These are phyloP conservation scores for Zopfochytrium polystomum DNA, from an alignment of 371 early-diverging fungal species.

Conservation along the genomic window DNA sequence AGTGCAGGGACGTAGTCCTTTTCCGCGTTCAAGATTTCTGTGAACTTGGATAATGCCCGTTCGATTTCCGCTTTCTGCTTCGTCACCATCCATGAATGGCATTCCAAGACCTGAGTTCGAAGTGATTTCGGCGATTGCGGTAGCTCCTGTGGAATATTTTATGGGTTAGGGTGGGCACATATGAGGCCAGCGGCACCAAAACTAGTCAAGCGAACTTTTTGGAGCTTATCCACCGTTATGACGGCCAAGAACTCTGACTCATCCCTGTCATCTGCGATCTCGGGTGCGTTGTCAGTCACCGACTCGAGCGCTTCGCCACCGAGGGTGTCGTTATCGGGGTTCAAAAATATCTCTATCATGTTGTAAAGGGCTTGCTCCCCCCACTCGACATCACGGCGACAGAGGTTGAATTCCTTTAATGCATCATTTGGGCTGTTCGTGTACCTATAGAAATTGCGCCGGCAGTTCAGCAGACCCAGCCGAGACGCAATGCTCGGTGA, in stretches of 20 bases:
- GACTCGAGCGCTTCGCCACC: slow-evolving; percentile 47
- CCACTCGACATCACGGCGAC: slow-evolving; percentile 42
- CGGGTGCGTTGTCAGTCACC: slow-evolving; percentile 17
- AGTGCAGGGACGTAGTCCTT: slow-evolving; percentile 50
- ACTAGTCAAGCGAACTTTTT: slow-evolving; percentile 23
- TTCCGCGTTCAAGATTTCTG: slow-evolving; percentile 42
- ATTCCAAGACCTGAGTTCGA: slow-evolving; percentile 43
- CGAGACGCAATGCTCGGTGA: no score
- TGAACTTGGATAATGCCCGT: slow-evolving; percentile 36
- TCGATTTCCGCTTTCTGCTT: slow-evolving; percentile 49
- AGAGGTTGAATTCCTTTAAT: slow-evolving; percentile 43
- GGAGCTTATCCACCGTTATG: slow-evolving; percentile 48
- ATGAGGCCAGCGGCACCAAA: background rate
- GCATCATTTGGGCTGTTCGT: slow-evolving; percentile 44
- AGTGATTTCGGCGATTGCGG: slow-evolving; percentile 43
- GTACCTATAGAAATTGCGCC: slow-evolving; percentile 35
- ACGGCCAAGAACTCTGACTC: slow-evolving; percentile 42
- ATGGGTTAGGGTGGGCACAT: background rate
- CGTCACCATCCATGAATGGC: slow-evolving; percentile 44
- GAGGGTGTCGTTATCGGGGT: slow-evolving; percentile 49
- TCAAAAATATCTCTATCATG: slow-evolving; percentile 52
- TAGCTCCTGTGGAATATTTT: slow-evolving; percentile 29
- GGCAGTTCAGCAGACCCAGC: no score
- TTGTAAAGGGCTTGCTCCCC: slow-evolving; percentile 39
- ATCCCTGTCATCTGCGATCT: slow-evolving; percentile 17